Evolutionary conservation across 225 moss, liverwort and hornwort species (phyloP), one percentile per base, ranked within the genome.

Genomic region (Marchantia paleacea): DNA sequence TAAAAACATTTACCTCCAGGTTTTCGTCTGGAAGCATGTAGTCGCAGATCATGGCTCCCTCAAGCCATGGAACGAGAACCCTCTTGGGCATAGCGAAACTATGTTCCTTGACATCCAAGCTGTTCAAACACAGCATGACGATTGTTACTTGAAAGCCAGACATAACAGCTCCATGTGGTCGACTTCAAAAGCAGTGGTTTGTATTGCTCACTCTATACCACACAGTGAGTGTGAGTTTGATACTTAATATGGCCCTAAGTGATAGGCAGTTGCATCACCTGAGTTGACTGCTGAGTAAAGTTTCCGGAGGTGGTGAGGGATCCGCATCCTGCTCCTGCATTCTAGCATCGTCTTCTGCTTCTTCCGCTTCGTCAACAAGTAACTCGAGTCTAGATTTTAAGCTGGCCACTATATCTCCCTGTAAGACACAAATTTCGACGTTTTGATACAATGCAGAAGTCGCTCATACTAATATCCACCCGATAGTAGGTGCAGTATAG

Each of bases 321-420:
- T 77, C 80, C 4, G 79, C 80, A 22, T 75, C 48, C 24, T 55
- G 82, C 57, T 84, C 81, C 81, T 84, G 76, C 66, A 70, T 65
- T 52, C 85, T 83, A 57, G 88, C 88, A 71, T 91, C 92, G 79
- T 88, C 88, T 58, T 81, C 84, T 68, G 86, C 89, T 77, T 90
- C 91, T 81, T 94, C 99, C 79, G 90, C 90, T 78, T 94, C 99
- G 52, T 99, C 99, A 80, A 87, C 86, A 39, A 99, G 94, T 60
- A 99, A 91, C 78, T 92, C 91, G 58, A 99, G 88, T 73, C 99
- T 90, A 75, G 95, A 81, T 83, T 81, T 90, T 85, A 99, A 86
- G 89, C 92, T 99, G 62, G 89, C 86, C 31, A 94, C 83, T 12
- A 99, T 81, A 65, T 99, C 99, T 24, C 89, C 90, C 95, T 99